These are phyloP conservation scores for Malus fusca DNA, from an alignment of 306 rosid genomes.

Conservation along the genomic window DNA sequence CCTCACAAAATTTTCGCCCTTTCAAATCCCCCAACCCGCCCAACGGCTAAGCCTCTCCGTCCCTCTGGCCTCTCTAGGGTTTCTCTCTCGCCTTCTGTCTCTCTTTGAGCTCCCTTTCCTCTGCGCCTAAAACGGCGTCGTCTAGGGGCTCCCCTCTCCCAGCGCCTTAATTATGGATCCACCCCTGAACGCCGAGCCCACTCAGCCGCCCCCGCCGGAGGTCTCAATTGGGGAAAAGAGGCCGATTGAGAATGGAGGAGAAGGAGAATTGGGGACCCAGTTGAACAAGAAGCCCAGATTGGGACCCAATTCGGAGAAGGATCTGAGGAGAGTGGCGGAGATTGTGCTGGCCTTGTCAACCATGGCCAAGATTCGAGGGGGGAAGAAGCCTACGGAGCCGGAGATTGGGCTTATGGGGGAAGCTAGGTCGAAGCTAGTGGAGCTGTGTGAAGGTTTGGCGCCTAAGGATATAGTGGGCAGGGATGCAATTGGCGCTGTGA, in stretches of 20 bases:
- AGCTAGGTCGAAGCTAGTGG: slow-evolving; percentile 62
- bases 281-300: slow-evolving; percentile 48
- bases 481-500: slow-evolving; percentile 63
- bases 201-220: not conserved
- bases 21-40: slow-evolving; percentile 8
- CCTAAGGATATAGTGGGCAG: slow-evolving; percentile 68
- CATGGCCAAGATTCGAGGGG: slow-evolving; percentile 71
- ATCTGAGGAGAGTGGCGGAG: slow-evolving; percentile 80
- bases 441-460: slow-evolving; percentile 59
- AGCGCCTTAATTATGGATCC: slow-evolving; percentile 19
- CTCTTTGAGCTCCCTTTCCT: not conserved
- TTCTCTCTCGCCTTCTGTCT: not conserved
- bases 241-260: slow-evolving; percentile 36
- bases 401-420: slow-evolving; percentile 75
- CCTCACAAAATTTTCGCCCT: slow-evolving; percentile 13
- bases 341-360: slow-evolving; percentile 76
- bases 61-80: slow-evolving; percentile 31
- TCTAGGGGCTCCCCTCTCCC: not conserved
- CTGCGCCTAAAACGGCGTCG: not conserved
- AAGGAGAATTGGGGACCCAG: slow-evolving; percentile 20
- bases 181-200: not conserved
- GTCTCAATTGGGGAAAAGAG: slow-evolving; percentile 20
- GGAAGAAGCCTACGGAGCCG: slow-evolving; percentile 49
- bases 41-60: not conserved
- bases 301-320: slow-evolving; percentile 10